A percentile compares a stretch with the other conserved stretches of the same genome.
These are phyloP conservation scores for Nakazawaea ernobii DNA, from an alignment of 805 yeast genomes.

Conservation along the genomic window DNA sequence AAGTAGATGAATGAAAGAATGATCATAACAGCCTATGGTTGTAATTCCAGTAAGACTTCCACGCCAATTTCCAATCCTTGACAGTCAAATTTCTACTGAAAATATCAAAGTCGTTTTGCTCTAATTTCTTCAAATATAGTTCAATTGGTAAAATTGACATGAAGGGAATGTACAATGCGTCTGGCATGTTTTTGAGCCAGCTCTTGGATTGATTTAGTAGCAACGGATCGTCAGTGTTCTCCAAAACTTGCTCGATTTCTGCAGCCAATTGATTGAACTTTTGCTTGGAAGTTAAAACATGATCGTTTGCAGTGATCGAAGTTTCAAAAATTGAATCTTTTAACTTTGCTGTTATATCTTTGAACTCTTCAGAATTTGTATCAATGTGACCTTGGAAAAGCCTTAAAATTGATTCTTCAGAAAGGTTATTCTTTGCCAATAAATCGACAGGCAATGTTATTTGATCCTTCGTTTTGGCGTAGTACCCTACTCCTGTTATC, in stretches of 20 bases:
- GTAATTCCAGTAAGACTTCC: constrained; percentile 48
- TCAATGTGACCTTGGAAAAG: constrained; percentile 37
- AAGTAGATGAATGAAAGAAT: constrained; percentile 8
- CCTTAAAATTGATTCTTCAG: constrained; percentile 61
- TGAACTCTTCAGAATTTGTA: constrained; percentile 21
- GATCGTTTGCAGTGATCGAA: constrained; percentile 77
- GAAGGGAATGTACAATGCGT: constrained; percentile 60
- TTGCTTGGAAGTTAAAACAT: constrained; percentile 60
- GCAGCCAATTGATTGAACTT: constrained; percentile 36
- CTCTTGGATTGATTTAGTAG: constrained; percentile 22
- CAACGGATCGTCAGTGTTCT: constrained; percentile 18
- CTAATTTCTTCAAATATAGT: constrained; percentile 55
- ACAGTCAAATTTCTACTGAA: constrained; percentile 35
- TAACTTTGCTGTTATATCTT: constrained; percentile 29
- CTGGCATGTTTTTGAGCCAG: constrained; percentile 50
- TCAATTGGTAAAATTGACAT: constrained; percentile 63
- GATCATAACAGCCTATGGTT: constrained; percentile 29
- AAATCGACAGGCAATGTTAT: constrained; percentile 60
- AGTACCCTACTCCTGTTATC: constrained; percentile 54
- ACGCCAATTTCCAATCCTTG: constrained; percentile 64
- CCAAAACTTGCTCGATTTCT: constrained; percentile 29
- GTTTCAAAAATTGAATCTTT: constrained; percentile 62
- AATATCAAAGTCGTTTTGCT: constrained; percentile 61
- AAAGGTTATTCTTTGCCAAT: constrained; percentile 44
- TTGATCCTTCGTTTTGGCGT: constrained; percentile 43